Evolutionary conservation across 192 early-diverging fungal species (phyloP).

Genomic region (Coemansia sp.): DNA sequence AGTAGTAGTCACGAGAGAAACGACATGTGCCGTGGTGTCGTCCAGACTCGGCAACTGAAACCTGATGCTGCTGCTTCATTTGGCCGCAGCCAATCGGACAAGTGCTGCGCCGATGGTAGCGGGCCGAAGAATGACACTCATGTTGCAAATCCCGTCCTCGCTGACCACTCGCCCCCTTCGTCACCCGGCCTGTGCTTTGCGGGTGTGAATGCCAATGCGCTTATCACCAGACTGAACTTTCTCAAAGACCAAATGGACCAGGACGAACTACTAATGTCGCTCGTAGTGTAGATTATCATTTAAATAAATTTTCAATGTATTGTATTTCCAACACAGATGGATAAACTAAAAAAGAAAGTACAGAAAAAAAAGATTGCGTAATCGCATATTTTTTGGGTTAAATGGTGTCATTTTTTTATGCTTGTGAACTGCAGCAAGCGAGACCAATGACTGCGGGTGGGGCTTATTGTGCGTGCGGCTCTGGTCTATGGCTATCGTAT

Average conservation of each 20-base stretch:
- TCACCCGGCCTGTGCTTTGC: slow-evolving; percentile 18
- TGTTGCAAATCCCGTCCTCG: slow-evolving; percentile 1
- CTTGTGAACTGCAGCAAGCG: background rate
- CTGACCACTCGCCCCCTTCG: slow-evolving; percentile 20
- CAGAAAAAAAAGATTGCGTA: background rate
- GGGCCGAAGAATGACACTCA: slow-evolving; percentile 7
- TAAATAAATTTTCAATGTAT: background rate
- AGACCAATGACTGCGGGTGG: background rate
- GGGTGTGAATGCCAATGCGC: slow-evolving; percentile 51
- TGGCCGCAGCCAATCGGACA: slow-evolving; percentile 13
- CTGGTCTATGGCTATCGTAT: background rate
- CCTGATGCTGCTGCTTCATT: background rate
- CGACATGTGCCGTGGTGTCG: background rate
- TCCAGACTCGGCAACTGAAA: background rate
- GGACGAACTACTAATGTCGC: slow-evolving; percentile 27
- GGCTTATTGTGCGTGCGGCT: background rate
- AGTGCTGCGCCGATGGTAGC: background rate
- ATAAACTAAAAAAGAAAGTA: background rate
- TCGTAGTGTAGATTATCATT: background rate
- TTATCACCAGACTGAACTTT: slow-evolving; percentile 48
- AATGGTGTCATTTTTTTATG: background rate
- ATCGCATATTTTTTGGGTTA: background rate
- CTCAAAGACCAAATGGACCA: slow-evolving; percentile 55
- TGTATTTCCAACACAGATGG: background rate
- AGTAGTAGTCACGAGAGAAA: slow-evolving; percentile 6